These are phyloP conservation scores for Teratosphaeria destructans DNA, from an alignment of 2,329 filamentous ascomycete genomes.

Conservation along the genomic window DNA sequence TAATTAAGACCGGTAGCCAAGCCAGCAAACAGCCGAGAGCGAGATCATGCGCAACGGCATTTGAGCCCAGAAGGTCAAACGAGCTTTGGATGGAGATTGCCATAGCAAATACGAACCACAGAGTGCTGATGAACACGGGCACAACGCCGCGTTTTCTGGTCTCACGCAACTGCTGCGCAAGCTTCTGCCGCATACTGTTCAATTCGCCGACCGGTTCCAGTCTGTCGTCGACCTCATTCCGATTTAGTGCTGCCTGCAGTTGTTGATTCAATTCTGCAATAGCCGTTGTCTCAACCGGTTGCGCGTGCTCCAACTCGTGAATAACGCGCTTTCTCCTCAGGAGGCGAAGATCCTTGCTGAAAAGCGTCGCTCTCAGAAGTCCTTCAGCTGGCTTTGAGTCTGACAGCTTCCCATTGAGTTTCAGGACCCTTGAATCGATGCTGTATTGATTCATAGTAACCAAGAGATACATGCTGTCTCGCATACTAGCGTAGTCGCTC, in stretches of 20 bases:
- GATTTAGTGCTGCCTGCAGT: constrained; percentile 14
- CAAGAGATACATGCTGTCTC: constrained; percentile 37
- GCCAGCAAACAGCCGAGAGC: constrained; percentile 34
- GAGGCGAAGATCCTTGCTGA: constrained; percentile 27
- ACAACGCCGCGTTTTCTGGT: constrained; percentile 32
- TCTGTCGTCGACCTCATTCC: not conserved
- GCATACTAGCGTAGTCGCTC: constrained; percentile 28
- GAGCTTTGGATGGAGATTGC: constrained; percentile 28
- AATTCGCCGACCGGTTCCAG: constrained; percentile 12
- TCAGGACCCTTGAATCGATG: constrained; percentile 17
- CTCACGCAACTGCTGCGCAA: constrained; percentile 32
- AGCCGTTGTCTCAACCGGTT: not conserved
- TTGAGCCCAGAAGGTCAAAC: constrained; percentile 28
- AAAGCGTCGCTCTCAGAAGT: constrained; percentile 30
- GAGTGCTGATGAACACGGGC: constrained; percentile 31
- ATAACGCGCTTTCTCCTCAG: not conserved
- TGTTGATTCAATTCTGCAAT: not conserved
- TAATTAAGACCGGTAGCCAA: constrained; percentile 37
- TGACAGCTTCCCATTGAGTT: not conserved
- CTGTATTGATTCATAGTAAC: constrained; percentile 37
- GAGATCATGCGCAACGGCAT: constrained; percentile 35
- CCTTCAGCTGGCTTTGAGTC: constrained; percentile 26
- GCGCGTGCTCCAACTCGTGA: not conserved
- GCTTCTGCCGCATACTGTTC: constrained; percentile 23
- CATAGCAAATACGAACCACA: constrained; percentile 34